Conservation (phyloP, 495 filamentous ascomycete species). For the Astrocystis sublimbata region DNA sequence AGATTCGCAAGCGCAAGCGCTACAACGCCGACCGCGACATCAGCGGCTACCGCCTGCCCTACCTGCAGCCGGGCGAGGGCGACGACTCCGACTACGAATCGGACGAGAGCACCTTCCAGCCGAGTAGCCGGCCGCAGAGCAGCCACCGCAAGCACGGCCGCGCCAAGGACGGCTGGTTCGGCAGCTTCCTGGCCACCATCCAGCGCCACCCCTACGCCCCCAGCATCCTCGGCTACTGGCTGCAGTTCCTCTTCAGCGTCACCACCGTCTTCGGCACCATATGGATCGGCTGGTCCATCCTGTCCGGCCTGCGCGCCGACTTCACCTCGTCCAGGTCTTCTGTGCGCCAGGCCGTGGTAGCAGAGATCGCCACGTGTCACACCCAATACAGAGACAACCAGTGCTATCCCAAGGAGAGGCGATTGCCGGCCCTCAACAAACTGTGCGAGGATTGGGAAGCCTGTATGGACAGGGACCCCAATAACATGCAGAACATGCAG, state of each 20-base stretch:
- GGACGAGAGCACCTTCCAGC: constrained; percentile 38
- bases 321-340: constrained; percentile 68
- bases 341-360: constrained; percentile 62
- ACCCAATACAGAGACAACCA: constrained; percentile 70
- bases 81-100: constrained; percentile 62
- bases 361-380: constrained; percentile 70
- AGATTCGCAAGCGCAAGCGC: constrained; percentile 50
- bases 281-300: constrained; percentile 70
- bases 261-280: constrained; percentile 66
- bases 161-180: constrained; percentile 48
- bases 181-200: constrained; percentile 64
- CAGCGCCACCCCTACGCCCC: constrained; percentile 84
- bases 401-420: constrained; percentile 58
- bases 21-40: constrained; percentile 43
- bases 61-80: constrained; percentile 45
- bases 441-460: constrained; percentile 76
- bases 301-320: constrained; percentile 71
- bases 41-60: constrained; percentile 42
- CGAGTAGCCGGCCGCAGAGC: constrained; percentile 23
- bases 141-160: constrained; percentile 39
- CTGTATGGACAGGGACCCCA: constrained; percentile 72
- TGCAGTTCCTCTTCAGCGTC: constrained; percentile 77
- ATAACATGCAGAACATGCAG: constrained; percentile 42
- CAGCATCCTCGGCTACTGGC: constrained; percentile 79
- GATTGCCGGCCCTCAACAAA: constrained; percentile 70